Evolutionary conservation across 2,329 filamentous ascomycete genomes (phyloP).

Genomic region (Fusarium ambrosium): DNA sequence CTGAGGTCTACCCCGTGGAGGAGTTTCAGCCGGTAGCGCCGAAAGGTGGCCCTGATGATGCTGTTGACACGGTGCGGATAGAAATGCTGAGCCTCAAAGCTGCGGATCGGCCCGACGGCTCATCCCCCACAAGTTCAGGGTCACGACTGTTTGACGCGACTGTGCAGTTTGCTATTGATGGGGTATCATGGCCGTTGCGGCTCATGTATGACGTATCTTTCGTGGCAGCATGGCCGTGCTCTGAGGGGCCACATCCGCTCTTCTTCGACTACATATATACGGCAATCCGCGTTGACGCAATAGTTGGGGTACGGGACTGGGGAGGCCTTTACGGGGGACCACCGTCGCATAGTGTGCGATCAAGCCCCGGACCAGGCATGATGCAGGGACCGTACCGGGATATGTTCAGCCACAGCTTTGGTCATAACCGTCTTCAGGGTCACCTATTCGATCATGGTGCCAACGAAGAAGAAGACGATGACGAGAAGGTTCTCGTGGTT

Average conservation of each 20-base stretch:
- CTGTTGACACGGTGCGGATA: conserved; percentile 76
- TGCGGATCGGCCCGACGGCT: conserved; percentile 47
- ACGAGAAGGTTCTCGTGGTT: conserved; percentile 77
- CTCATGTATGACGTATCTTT: conserved; percentile 76
- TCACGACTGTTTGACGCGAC: conserved; percentile 71
- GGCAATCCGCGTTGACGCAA: conserved; percentile 71
- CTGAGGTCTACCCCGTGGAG: conserved; percentile 72
- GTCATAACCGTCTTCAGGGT: conserved; percentile 26
- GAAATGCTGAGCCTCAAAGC: conserved; percentile 74
- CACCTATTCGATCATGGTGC: conserved; percentile 31
- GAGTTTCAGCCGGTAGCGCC: conserved; percentile 76
- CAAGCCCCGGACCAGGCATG: conserved; percentile 52
- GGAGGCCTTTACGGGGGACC: conserved; percentile 59
- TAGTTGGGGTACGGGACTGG: conserved; percentile 77
- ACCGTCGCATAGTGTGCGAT: conserved; percentile 50
- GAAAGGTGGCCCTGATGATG: conserved; percentile 65
- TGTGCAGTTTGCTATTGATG: conserved; percentile 74
- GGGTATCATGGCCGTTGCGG: conserved; percentile 72
- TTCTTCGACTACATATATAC: conserved; percentile 79
- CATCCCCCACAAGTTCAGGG: conserved; percentile 41
- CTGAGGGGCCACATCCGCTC: conserved; percentile 74
- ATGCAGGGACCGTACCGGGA: conserved; percentile 45
- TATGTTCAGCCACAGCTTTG: conserved; percentile 43
- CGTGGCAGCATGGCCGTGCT: conserved; percentile 74
- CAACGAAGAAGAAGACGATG: conserved; percentile 63